These are phyloP conservation scores for Pyrenophora tritici-repentis DNA, from an alignment of 2,329 filamentous ascomycete species.

Conservation along the genomic window DNA sequence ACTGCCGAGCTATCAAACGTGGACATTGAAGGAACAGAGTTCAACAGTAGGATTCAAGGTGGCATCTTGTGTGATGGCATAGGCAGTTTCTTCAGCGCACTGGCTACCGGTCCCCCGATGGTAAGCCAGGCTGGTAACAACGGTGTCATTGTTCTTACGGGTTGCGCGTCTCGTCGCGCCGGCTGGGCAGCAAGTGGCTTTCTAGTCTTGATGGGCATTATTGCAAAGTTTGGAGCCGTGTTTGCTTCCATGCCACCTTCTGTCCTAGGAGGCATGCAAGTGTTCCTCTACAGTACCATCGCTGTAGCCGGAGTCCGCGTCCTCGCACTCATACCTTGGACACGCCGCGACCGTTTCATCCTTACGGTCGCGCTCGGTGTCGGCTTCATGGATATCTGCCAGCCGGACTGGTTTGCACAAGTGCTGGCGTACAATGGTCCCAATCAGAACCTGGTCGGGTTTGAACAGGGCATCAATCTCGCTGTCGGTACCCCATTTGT, in stretches of 20 bases:
- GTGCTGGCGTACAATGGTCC: conserved; percentile 47
- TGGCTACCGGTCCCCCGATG: conserved; percentile 36
- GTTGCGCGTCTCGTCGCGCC: conserved; percentile 35
- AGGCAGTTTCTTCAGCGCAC: conserved; percentile 33
- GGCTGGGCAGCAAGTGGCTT: conserved; percentile 36
- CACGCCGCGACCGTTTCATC: conserved; percentile 36
- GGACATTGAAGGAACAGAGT: conserved; percentile 34
- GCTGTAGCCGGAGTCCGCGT: conserved; percentile 35
- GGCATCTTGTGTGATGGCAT: conserved; percentile 37
- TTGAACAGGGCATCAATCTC: conserved; percentile 50
- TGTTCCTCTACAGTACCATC: conserved; percentile 37
- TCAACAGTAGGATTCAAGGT: conserved; percentile 35
- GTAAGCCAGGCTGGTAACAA: conserved; percentile 38
- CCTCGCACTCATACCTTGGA: conserved; percentile 34
- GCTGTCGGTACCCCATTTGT: conserved; percentile 52
- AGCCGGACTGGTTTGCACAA: conserved; percentile 47
- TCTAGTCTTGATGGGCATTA: conserved; percentile 34
- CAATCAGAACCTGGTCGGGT: conserved; percentile 47
- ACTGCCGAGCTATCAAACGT: conserved; percentile 34
- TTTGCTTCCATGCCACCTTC: conserved; percentile 43
- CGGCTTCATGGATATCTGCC: conserved; percentile 48
- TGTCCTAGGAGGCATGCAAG: conserved; percentile 55
- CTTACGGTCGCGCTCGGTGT: conserved; percentile 31
- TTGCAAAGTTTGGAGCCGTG: conserved; percentile 37
- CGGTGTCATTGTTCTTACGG: conserved; percentile 36